Conservation (phyloP, 805 yeast genomes). For the Kluyveromyces nonfermentans region DNA sequence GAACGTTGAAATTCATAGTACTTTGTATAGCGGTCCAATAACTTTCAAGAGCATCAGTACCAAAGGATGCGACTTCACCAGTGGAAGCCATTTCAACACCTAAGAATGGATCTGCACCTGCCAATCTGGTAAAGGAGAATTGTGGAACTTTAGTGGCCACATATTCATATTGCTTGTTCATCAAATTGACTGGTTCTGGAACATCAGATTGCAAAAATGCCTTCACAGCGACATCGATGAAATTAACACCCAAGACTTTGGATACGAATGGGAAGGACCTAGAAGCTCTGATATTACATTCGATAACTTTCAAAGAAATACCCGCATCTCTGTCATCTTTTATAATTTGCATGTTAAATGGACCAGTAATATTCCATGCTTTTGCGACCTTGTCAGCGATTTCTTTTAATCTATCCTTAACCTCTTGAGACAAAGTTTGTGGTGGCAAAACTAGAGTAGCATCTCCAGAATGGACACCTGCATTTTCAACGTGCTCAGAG, state of each 20-base stretch:
- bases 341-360: slow-evolving; percentile 97
- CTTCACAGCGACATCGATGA: slow-evolving; percentile 88
- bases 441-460: slow-evolving; percentile 95
- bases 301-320: slow-evolving; percentile 83
- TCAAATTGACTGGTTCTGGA: slow-evolving; percentile 74
- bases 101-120: slow-evolving; percentile 98
- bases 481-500: slow-evolving; percentile 96
- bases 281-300: slow-evolving; percentile 97
- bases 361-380: slow-evolving; percentile 96
- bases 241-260: slow-evolving; percentile 89
- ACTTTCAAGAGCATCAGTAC: slow-evolving; percentile 75
- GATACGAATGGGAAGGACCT: slow-evolving; percentile 99
- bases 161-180: slow-evolving; percentile 63
- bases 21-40: slow-evolving; percentile 97
- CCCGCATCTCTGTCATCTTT: slow-evolving; percentile 57
- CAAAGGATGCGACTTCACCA: slow-evolving; percentile 98
- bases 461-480: slow-evolving; percentile 98
- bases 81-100: slow-evolving; percentile 99
- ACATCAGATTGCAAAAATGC: slow-evolving; percentile 65
- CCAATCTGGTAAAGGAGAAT: slow-evolving; percentile 94
- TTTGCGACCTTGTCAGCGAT: slow-evolving; percentile 89
- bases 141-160: slow-evolving; percentile 98
- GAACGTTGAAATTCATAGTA: slow-evolving; percentile 93
- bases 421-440: slow-evolving; percentile 55
- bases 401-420: slow-evolving; percentile 66